Evolutionary conservation across 257 asterid species (phyloP).

Genomic region (Rhazya stricta): DNA sequence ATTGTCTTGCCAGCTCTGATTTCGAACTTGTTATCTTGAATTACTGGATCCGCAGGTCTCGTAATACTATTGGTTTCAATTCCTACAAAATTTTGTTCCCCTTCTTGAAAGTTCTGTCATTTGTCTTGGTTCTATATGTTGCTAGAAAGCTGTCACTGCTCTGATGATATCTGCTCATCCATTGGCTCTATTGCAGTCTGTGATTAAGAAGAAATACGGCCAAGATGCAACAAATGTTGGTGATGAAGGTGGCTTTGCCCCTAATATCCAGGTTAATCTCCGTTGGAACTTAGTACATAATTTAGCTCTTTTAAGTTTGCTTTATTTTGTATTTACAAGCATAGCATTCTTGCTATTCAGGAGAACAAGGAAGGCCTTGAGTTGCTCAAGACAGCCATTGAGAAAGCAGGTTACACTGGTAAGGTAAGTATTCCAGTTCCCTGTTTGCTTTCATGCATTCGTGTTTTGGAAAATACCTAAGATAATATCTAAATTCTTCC

Average conservation of each 20-base stretch:
- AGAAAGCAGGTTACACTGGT: constrained; percentile 85
- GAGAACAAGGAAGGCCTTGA: constrained; percentile 99
- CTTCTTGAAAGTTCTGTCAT: not conserved
- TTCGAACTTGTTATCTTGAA: not conserved
- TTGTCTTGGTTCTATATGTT: not conserved
- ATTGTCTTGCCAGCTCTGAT: too few species aligned
- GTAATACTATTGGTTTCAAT: not conserved
- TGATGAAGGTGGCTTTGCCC: constrained; percentile 99
- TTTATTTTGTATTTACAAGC: constrained; percentile 16
- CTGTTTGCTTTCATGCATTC: not conserved
- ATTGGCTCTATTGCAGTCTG: constrained; percentile 46
- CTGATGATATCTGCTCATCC: not conserved
- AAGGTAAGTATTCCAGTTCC: constrained; percentile 41
- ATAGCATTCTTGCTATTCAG: constrained; percentile 34
- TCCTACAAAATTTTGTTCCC: not conserved
- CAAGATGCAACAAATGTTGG: constrained; percentile 99
- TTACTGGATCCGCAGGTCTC: not conserved
- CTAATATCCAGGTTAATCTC: constrained; percentile 71
- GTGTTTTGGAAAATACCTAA: not conserved
- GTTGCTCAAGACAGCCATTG: constrained; percentile 92
- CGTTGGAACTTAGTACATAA: not conserved
- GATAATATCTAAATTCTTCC: constrained; percentile 4
- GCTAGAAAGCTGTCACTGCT: not conserved
- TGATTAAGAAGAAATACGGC: constrained; percentile 93
- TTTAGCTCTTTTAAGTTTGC: not conserved